Base-by-base conservation (phyloP, 2,329 filamentous ascomycete genomes). In the Geosmithia putterillii region DNA sequence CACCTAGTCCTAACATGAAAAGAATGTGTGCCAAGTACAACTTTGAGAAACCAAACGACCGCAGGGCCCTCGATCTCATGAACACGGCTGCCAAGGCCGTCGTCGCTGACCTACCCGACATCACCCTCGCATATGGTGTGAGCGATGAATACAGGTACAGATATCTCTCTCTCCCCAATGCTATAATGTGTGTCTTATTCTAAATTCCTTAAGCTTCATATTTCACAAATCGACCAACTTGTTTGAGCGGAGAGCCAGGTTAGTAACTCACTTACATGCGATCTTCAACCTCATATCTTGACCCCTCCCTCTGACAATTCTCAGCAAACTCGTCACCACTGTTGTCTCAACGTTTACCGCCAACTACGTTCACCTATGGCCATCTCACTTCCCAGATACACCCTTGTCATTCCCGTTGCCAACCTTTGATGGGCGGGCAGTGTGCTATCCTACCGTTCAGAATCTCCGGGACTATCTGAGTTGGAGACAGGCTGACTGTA, bases 401-500 rank as follows among this genome's bases (percentile, higher is more conserved):
- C 75, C 79, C 5, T 68, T 96, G 25, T 76, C 81, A 12, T 66
- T 80, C 4, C 85, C 86, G 4, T 66, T 94, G 12, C 92, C 92
- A 1, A 90, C 83, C 6, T 98, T 98, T 57, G 92, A 98, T 61
- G 90, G 89, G 1, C 73, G 92, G 42, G 88, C 88, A 15, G 88
- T 98, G 3, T 80, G 83, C 57, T 98, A 96, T 63, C 92, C 92
- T 0, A 85, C 76, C 44, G 71, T 83, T 7, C 71, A 75, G 53
- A 94, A 95, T 59, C 63, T 98, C 51, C 74, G 89, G 21, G 92
- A 98, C 65, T 98, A 98, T 61, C 79, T 98, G 72, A 89, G 85
- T 58, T 98, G 92, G 92, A 76, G 92, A 52, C 92, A 98, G 62
- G 92, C 86, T 38, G 92, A 98, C 60, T 96, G 92, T 92, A 59